Percentiles rank a stretch among this genome's conserved stretches.
Conservation (phyloP, 2,329 filamentous ascomycete species). For the Botrytis pseudocinerea region DNA sequence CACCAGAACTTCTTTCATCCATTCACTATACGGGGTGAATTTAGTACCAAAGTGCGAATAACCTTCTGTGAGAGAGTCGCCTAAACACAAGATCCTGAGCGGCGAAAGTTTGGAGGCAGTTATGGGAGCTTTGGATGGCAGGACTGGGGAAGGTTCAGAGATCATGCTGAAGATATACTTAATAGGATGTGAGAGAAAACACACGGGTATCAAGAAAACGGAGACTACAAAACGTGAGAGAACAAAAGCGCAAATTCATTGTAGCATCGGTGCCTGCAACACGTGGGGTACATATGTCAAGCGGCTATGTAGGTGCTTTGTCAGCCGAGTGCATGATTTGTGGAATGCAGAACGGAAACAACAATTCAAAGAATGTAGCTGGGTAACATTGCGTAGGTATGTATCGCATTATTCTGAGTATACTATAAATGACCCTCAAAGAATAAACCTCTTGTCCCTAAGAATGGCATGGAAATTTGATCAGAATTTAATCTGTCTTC, state of each 20-base stretch:
- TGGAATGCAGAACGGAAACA: background rate
- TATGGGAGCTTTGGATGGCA: background rate
- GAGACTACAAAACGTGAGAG: background rate
- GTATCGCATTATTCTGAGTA: background rate
- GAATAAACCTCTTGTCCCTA: background rate
- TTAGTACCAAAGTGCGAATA: slow-evolving; percentile 49
- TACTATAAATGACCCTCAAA: background rate
- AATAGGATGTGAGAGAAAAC: background rate
- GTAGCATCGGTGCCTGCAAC: background rate
- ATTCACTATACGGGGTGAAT: slow-evolving; percentile 54
- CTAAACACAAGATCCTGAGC: slow-evolving; percentile 37
- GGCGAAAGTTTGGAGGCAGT: background rate
- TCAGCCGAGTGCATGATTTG: background rate
- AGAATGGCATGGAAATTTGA: background rate
- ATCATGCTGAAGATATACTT: background rate
- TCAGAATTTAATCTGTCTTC: slow-evolving; percentile 43
- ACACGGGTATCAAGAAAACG: background rate
- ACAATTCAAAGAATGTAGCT: background rate
- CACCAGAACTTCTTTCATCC: slow-evolving; percentile 49
- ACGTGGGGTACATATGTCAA: background rate
- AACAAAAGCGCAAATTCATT: background rate
- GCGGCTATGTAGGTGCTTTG: background rate
- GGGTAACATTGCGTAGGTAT: background rate
- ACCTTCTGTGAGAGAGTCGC: slow-evolving; percentile 54
- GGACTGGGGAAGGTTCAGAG: background rate